Conservation (phyloP, 2,329 filamentous ascomycete species). For the Plenodomus lindquistii region DNA sequence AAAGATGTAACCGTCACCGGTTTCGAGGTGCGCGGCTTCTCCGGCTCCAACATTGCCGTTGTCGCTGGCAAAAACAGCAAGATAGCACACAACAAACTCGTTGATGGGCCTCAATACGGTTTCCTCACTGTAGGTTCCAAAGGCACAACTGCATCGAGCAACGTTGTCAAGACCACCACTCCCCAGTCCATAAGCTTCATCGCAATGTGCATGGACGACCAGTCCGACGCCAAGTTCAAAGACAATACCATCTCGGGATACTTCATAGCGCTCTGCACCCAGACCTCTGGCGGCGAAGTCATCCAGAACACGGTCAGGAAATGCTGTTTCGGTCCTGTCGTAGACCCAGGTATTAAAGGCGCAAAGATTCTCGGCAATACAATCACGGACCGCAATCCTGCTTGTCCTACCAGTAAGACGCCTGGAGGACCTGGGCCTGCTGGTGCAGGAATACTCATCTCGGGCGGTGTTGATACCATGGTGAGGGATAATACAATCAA, state of each 20-base stretch:
- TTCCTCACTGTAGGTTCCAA: slow-evolving; percentile 15
- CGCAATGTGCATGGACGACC: slow-evolving; percentile 20
- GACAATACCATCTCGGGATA: slow-evolving; percentile 14
- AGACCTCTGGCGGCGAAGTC: slow-evolving; percentile 8
- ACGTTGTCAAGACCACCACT: slow-evolving; percentile 3
- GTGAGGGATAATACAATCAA: slow-evolving; percentile 13
- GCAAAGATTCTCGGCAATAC: slow-evolving; percentile 12
- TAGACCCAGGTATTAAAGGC: slow-evolving; percentile 12
- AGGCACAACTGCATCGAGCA: slow-evolving; percentile 7
- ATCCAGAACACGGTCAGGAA: slow-evolving; percentile 10
- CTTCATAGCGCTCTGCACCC: slow-evolving; percentile 14
- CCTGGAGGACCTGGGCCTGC: not conserved
- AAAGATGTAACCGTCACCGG: slow-evolving; percentile 13
- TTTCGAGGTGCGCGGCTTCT: slow-evolving; percentile 12
- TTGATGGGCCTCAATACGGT: slow-evolving; percentile 10
- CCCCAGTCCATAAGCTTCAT: slow-evolving; percentile 4
- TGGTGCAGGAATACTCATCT: slow-evolving; percentile 9
- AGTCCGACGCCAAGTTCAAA: slow-evolving; percentile 6
- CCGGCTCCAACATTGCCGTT: slow-evolving; percentile 12
- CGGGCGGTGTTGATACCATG: slow-evolving; percentile 10
- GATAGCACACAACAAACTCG: slow-evolving; percentile 12
- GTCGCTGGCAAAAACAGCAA: slow-evolving; percentile 12
- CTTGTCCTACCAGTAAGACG: slow-evolving; percentile 5
- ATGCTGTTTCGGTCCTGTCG: slow-evolving; percentile 12
- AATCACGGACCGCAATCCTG: slow-evolving; percentile 3